These are phyloP conservation scores for Hura crepitans DNA, from an alignment of 441 rosid species.

Conservation along the genomic window DNA sequence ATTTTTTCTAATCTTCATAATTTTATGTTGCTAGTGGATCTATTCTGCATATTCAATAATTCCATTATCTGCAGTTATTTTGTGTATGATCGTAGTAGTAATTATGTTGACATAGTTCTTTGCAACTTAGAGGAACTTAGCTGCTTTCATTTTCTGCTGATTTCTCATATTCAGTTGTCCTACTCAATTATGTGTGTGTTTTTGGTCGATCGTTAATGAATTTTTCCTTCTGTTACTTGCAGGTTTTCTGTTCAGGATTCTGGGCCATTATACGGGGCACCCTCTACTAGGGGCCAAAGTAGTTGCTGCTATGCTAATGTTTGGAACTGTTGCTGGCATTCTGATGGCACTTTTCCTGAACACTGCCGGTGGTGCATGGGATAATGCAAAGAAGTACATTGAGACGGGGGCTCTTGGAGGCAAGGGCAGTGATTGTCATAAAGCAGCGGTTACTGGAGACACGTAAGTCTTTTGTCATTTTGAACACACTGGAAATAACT, in stretches of 20 bases:
- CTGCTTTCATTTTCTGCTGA: too few relatives aligned
- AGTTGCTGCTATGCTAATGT: conserved; percentile 90
- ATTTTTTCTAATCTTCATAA: too few relatives aligned
- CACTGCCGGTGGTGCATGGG: conserved; percentile 99
- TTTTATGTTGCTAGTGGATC: not conserved
- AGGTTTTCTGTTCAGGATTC: conserved; percentile 77
- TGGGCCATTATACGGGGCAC: conserved; percentile 87
- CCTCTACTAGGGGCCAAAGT: conserved; percentile 97
- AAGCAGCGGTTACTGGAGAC: conserved; percentile 96
- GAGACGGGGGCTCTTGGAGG: conserved; percentile 97
- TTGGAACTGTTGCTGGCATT: conserved; percentile 92
- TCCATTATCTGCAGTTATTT: not conserved
- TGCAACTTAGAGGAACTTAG: not conserved
- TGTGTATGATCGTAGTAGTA: not conserved
- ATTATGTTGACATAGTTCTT: not conserved
- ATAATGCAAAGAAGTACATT: conserved; percentile 90
- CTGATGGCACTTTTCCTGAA: conserved; percentile 98
- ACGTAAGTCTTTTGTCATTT: conserved; percentile 54
- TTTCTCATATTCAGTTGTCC: not conserved
- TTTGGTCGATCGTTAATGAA: conserved; percentile 11
- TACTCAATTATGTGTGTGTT: not conserved
- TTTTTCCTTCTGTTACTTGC: conserved; percentile 27
- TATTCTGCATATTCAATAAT: not conserved
- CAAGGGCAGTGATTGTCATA: conserved; percentile 92
- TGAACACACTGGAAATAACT: not conserved